Evolutionary conservation across 2,329 filamentous ascomycete species (phyloP), one percentile per base, ranked within the genome.

Genomic region (Alternaria gaisen): DNA sequence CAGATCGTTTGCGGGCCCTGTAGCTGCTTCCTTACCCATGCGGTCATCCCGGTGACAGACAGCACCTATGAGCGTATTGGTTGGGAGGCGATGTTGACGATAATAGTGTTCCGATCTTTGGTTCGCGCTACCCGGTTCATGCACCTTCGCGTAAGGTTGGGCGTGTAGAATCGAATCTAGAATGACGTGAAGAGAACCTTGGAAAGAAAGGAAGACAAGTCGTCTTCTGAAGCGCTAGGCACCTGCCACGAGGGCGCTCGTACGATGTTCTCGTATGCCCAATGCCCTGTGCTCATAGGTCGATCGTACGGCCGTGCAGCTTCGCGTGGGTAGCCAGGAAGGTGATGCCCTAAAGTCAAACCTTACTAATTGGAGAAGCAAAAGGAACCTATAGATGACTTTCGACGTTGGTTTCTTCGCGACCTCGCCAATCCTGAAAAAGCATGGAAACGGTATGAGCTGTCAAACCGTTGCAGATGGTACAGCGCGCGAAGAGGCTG

Each of bases 241-340:
- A 59, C 28, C 8, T 26, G 41, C 38, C 52, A 51, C 6, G 22
- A 44, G 44, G 38, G 20, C 30, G 24, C 18, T 47, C 52, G 14
- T 40, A 56, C 22, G 44, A 53, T 50, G 22, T 18, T n/a, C 41
- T 50, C 46, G 46, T 40, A 55, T 59, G 43, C 52, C 46, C 57
- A 56, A 56, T 51, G 52, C 46, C 40, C 53, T 41, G 53, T 60
- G 58, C 58, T 56, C 40, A 47, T 38, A 32, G 46, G 46, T 40
- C 34, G 53, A 44, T 51, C 57, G 56, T 60, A 46, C 58, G 53
- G 44, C 46, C 58, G 52, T 56, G 58, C 58, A 42, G 46, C 34
- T 47, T 56, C 53, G 38, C 44, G 57, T 59, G 44, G 32, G 41
- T 32, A 34, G 20, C 53, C 53, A 46, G 46, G 18, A 32, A 43